A percentile compares a stretch with the other conserved stretches of the same genome.
Evolutionary conservation across 1,284 basidiomycete species (phyloP).

Genomic region (Lentinula novae-zelandiae): DNA sequence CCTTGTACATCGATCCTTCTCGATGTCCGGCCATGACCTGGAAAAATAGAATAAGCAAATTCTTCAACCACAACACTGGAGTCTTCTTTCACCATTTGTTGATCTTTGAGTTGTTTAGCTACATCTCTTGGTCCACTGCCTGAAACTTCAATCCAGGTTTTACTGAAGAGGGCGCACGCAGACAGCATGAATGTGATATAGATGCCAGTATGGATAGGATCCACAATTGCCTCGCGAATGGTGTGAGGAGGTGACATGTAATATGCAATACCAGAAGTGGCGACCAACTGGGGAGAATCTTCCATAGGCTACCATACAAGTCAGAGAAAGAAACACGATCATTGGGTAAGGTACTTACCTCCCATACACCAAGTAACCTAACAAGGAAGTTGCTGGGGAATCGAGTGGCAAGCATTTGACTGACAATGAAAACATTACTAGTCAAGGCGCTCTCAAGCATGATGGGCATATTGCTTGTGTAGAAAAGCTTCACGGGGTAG

Average conservation of each 20-base stretch:
- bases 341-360: constrained; percentile 50
- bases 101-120: constrained; percentile 98
- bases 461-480: constrained; percentile 99
- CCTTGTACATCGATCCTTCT: constrained; percentile 98
- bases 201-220: constrained; percentile 91
- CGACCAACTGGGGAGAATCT: constrained; percentile 89
- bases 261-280: constrained; percentile 92
- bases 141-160: constrained; percentile 99
- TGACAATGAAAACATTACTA: constrained; percentile 94
- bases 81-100: constrained; percentile 72
- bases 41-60: neutral
- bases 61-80: neutral
- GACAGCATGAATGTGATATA: constrained; percentile 93
- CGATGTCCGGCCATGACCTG: constrained; percentile 95
- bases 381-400: constrained; percentile 94
- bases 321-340: neutral
- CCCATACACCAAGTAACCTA: constrained; percentile 92
- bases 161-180: constrained; percentile 96
- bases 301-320: constrained; percentile 68
- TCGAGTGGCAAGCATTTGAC: constrained; percentile 89
- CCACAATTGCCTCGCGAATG: constrained; percentile 80
- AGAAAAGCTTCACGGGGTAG: constrained; percentile 98
- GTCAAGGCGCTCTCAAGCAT: constrained; percentile 97
- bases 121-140: constrained; percentile 94
- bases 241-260: constrained; percentile 98